Base-by-base conservation (phyloP, 208 protist species). In the Acanthamoeba divionensis region DNA sequence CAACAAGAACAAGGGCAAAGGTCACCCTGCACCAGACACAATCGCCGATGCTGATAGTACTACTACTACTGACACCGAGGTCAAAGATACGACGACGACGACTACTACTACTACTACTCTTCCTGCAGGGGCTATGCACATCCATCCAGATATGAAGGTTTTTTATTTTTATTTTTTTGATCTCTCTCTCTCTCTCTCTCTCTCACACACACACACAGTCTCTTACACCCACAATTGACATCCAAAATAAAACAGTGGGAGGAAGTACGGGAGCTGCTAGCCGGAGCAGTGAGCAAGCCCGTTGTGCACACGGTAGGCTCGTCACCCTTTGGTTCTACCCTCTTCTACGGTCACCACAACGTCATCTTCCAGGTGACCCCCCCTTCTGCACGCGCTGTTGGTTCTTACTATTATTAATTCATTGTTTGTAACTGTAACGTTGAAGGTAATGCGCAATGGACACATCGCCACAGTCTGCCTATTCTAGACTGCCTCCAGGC, bases 291-390 rank as follows among this genome's bases (percentile, higher is more conserved):
- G 31, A 88, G 91, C 24, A 93, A 94, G 85, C 93, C 93, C 29
- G 62, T 95, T 55, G 92, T 95, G 24, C 82, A 94, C 86, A 93
- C 90, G n/a, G 33, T 75, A 47, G 86, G 92, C 0, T 82, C 80
- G 12, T 94, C 91, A 69, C 93, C 93, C 48, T 95, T 95, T 88
- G 92, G 92, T 10, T 79, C 82, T 15, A 94, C 93, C 5, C 79
- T 82, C 36, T 95, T 94, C 33, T 93, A 94, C 82, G 92, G 82
- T 26, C 93, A 94, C 67, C 80, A 33, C 24, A 85, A 93, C 45
- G 73, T 92, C 13, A 94, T 95, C 8, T 95, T 95, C 77, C 92
- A 95, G 60, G 75, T 94, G 26, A n/a, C 13, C 38, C 8, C 9
- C 31, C 44, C 71, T 24, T 8, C 7, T 26, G 1, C 44, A 8